Percentiles rank a stretch among this genome's conserved stretches.
These are phyloP conservation scores for Monilinia vaccinii-corymbosi DNA, from an alignment of 2,329 filamentous ascomycete genomes.

Conservation along the genomic window DNA sequence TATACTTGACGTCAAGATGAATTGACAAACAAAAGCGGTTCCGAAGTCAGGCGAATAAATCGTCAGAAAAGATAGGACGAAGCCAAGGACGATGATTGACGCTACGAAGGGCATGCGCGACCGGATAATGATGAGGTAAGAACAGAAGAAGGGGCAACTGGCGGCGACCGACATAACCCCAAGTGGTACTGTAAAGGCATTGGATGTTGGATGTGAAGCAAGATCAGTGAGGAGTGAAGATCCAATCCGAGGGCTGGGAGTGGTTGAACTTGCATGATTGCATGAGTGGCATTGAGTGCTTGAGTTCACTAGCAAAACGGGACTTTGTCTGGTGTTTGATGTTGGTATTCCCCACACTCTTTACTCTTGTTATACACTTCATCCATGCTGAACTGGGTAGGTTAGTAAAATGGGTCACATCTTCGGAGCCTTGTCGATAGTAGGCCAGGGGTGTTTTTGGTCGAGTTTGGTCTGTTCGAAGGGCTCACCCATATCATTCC, in stretches of 20 bases:
- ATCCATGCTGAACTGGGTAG: conserved; percentile 21
- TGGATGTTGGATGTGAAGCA: conserved; percentile 15
- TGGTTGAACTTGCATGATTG: conserved; percentile 14
- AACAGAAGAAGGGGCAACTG: conserved; percentile 22
- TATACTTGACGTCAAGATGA: conserved; percentile 14
- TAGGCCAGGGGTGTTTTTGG: conserved; percentile 18
- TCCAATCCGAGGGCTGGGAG: background rate
- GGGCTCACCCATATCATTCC: conserved; percentile 10
- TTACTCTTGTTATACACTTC: conserved; percentile 14
- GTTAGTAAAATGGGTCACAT: conserved; percentile 14
- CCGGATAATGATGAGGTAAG: conserved; percentile 24
- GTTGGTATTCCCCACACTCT: conserved; percentile 28
- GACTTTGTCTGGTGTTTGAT: conserved; percentile 29
- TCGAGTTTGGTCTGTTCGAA: conserved; percentile 18
- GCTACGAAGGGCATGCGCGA: conserved; percentile 20
- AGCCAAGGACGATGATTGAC: conserved; percentile 14
- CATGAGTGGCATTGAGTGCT: conserved; percentile 26
- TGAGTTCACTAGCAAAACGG: conserved; percentile 23
- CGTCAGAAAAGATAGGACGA: conserved; percentile 16
- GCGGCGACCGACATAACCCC: conserved; percentile 27
- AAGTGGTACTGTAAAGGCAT: conserved; percentile 14
- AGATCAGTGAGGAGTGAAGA: conserved; percentile 6
- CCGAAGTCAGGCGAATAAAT: conserved; percentile 12
- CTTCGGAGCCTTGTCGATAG: conserved; percentile 28
- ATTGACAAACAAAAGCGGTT: conserved; percentile 7